Conservation (phyloP, 169 alveolate species). For the Eimeria acervulina region DNA sequence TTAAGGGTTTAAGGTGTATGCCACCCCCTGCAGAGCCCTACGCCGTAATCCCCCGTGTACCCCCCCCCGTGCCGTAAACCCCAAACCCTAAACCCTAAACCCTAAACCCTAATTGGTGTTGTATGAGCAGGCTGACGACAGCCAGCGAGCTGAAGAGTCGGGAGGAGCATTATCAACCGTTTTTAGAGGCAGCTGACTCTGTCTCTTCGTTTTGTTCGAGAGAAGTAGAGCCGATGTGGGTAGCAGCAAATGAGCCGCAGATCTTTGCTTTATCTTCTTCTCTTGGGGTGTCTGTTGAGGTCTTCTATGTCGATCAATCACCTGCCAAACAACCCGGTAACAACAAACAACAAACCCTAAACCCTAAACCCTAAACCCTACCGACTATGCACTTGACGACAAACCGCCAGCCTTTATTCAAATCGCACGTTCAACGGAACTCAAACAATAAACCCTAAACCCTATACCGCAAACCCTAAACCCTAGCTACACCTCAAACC, state of each 20-base stretch:
- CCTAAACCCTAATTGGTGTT: neutral
- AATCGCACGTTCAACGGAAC: neutral
- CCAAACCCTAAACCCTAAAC: slow-evolving; percentile 33
- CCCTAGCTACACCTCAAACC: too few relatives aligned
- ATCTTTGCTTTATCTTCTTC: slow-evolving; percentile 55
- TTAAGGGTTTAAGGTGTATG: too few relatives aligned
- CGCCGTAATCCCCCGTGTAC: too few relatives aligned
- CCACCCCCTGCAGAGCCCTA: too few relatives aligned
- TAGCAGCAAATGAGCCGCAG: slow-evolving; percentile 80
- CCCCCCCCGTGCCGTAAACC: too few relatives aligned
- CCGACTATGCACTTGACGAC: too few relatives aligned
- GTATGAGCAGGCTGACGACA: slow-evolving; percentile 52
- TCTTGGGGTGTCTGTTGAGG: slow-evolving; percentile 53
- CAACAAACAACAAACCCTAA: slow-evolving; percentile 24
- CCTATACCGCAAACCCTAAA: slow-evolving; percentile 19
- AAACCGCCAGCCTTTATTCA: slow-evolving; percentile 1
- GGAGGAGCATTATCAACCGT: slow-evolving; percentile 56
- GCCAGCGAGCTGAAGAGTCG: slow-evolving; percentile 57
- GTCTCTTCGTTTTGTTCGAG: neutral
- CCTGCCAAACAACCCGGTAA: slow-evolving; percentile 73
- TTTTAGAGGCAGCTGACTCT: slow-evolving; percentile 59
- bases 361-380: neutral
- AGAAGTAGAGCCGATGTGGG: slow-evolving; percentile 85
- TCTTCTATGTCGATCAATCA: slow-evolving; percentile 78
- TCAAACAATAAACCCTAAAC: neutral